Base-by-base conservation (phyloP, 108 stramenopile species). In the Thalassiosira profunda region DNA sequence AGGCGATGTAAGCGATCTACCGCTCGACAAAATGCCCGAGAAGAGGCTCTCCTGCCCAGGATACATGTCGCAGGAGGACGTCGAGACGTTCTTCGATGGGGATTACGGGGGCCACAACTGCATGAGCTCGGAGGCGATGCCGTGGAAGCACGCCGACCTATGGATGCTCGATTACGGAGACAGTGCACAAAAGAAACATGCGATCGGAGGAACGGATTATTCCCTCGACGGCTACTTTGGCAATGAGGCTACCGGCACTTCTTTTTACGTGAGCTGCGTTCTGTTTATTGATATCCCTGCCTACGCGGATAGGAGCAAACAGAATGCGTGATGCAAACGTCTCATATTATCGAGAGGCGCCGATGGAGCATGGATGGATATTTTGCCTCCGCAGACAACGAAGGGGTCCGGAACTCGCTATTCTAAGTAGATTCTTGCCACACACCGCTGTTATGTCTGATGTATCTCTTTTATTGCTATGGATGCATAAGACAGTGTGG, bases 151-250 rank as follows among this genome's bases (percentile, higher is more conserved):
- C 15, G 53, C 20, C 17, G 53, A 54, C 53, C 20, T 54, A 30
- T 54, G 53, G 53, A 36, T 54, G 26, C 5, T 42, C 1, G 35
- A 54, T 14, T 41, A 14, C 34, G 31, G 15, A 17, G 37, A 54
- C 33, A 28, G 5, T 44, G 53, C 53, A 35, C 26, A 15, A 15
- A 44, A 20, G 17, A 7, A 15, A 15, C 7, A 15, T 29, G 33
- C 33, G 20, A 14, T 41, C 40, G 53, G 53, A 35, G 15, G 26
- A 15, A 54, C 53, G 15, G 53, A 54, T 17, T 54, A 28, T 18
- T 30, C 5, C 34, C 37, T 17, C 53, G 53, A 54, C 5, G 53
- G 53, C 17, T 54, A 54, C 53, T 54, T 54, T 54, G 53, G 53
- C 5, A 54, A 54, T 8, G 53, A 54, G 34, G 53, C 53, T 15